Percentiles rank a stretch among this genome's conserved stretches.
These are phyloP conservation scores for Furcasterigmium furcatum DNA, from an alignment of 2,329 filamentous ascomycete species.

Conservation along the genomic window DNA sequence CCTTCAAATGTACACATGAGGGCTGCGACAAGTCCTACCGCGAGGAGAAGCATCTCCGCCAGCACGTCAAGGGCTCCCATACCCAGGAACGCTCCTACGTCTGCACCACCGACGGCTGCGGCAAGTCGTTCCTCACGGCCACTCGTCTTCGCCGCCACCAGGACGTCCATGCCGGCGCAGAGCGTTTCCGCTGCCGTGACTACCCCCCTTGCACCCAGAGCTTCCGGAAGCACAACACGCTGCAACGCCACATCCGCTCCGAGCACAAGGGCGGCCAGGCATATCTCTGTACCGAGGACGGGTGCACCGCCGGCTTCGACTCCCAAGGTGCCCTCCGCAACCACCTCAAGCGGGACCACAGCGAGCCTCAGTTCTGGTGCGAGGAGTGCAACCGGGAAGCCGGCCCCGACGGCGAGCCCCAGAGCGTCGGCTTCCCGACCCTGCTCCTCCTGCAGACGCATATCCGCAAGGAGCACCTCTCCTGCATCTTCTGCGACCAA, in stretches of 20 bases:
- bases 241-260: constrained; percentile 76
- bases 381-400: constrained; percentile 57
- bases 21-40: constrained; percentile 82
- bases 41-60: constrained; percentile 80
- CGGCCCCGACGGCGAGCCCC: constrained; percentile 34
- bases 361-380: constrained; percentile 70
- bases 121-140: constrained; percentile 77
- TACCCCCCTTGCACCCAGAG: constrained; percentile 68
- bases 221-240: constrained; percentile 84
- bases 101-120: constrained; percentile 71
- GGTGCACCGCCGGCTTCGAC: constrained; percentile 70
- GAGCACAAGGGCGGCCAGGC: constrained; percentile 71
- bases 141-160: constrained; percentile 75
- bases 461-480: constrained; percentile 67
- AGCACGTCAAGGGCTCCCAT: constrained; percentile 82
- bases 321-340: constrained; percentile 67
- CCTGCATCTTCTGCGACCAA: constrained; percentile 73
- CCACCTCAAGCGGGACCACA: constrained; percentile 70
- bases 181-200: constrained; percentile 71
- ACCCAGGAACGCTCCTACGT: constrained; percentile 57
- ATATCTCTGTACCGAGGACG: constrained; percentile 62
- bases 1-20: constrained; percentile 67
- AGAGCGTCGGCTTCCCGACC: constrained; percentile 64
- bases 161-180: constrained; percentile 68
- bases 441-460: constrained; percentile 70